Evolutionary conservation across 2,329 filamentous ascomycete species (phyloP), one percentile per base, ranked within the genome.

Genomic region (Paramyrothecium sp.): DNA sequence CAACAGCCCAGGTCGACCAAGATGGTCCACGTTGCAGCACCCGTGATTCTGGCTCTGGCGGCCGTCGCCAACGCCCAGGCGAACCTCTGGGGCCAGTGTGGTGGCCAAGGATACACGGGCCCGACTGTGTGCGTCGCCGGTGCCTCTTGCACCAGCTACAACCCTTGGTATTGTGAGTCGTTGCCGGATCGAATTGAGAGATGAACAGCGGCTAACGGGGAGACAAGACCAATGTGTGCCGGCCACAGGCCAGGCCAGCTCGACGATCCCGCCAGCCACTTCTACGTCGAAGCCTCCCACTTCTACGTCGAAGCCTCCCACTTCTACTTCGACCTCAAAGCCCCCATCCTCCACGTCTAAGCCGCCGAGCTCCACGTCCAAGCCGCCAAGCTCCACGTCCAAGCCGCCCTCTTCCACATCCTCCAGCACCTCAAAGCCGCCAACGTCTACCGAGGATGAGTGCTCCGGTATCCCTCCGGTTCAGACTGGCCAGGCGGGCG

Each of bases 401-500:
- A 55, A 22, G 19, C 34, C 22, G 10, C 58, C 52, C 10, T 54
- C 41, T 22, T 54, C 38, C 3, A 11, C 21, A 22, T 21, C 48
- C 13, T 22, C 48, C 48, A 51, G 19, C 48, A n/a, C n/a, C n/a
- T n/a, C n/a, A n/a, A 50, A 21, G 20, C 22, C 47, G 5, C 47
- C 47, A 50, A 46, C 41, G 41, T 46, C 41, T 20, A 46, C 17
- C 13, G 41, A 46, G 5, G 19, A 20, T 46, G 41, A 49, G 47
- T 44, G 38, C 38, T 44, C 38, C 38, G 26, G 26, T 30, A 30
- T 30, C n/a, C 38, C n/a, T 4, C 46, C 50, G 59, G 62, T 46
- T 60, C 61, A 21, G 19, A 49, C 19, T 22, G 47, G 19, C 5
- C 41, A 46, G 13, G 41, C 21, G 22, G 33, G 22, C 30, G n/a